Percentiles rank a stretch among this genome's conserved stretches.
These are phyloP conservation scores for Globisporangium parvum DNA, from an alignment of 352 stramenopile genomes.

Conservation along the genomic window DNA sequence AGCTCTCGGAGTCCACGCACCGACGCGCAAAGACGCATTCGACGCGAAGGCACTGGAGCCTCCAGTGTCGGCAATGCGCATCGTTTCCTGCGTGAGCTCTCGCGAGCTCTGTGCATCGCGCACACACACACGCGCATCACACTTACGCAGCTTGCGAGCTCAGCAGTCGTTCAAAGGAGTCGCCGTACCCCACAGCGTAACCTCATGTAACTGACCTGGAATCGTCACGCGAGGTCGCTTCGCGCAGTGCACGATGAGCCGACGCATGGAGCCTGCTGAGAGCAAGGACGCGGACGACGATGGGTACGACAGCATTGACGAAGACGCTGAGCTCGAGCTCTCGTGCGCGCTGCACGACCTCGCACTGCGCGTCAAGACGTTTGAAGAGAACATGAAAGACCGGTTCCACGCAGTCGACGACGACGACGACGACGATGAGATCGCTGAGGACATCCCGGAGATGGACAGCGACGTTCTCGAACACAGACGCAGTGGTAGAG, in stretches of 20 bases:
- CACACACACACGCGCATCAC: no score
- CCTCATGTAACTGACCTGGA: no score
- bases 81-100: no score
- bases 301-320: slow-evolving; percentile 54
- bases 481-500: neutral
- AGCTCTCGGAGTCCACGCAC: no score
- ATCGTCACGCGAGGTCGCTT: no score
- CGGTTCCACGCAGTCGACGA: slow-evolving; percentile 26
- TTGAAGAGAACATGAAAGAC: slow-evolving; percentile 67
- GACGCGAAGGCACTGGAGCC: no score
- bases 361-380: slow-evolving; percentile 51
- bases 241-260: neutral
- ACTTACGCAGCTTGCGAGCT: no score
- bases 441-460: slow-evolving; percentile 60
- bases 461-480: slow-evolving; percentile 20
- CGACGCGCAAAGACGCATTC: no score
- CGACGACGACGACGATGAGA: slow-evolving; percentile 44
- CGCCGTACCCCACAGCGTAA: no score
- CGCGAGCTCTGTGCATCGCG: no score
- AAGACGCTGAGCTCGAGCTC: slow-evolving; percentile 71
- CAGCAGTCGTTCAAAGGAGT: no score
- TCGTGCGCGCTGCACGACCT: slow-evolving; percentile 72
- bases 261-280: neutral
- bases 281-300: slow-evolving; percentile 23
- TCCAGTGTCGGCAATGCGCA: no score